Evolutionary conservation across 768 basidiomycete species (phyloP).

Genomic region (Dendrothele bispora): DNA sequence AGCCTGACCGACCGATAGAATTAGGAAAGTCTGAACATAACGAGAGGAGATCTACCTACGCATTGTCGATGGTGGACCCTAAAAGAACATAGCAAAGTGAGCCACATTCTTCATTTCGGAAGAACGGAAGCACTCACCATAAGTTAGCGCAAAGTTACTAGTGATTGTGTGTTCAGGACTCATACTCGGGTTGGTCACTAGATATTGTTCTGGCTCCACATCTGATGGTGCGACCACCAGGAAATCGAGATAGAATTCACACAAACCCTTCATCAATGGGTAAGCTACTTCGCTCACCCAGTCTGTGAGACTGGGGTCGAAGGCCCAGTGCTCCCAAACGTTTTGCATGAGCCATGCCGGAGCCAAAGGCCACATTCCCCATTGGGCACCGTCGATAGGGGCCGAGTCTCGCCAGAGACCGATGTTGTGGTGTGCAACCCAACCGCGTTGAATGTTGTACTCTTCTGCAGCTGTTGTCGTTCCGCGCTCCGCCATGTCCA

Average conservation of each 20-base stretch:
- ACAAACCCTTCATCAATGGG: conserved; percentile 11
- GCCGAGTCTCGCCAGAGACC: conserved; percentile 4
- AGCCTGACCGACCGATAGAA: neutral
- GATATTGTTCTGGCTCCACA: conserved; percentile 6
- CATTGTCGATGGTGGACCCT: conserved; percentile 15
- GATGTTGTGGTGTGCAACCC: conserved; percentile 16
- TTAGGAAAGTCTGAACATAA: neutral
- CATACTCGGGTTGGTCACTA: conserved; percentile 11
- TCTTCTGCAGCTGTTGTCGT: conserved; percentile 10
- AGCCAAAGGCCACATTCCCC: conserved; percentile 16
- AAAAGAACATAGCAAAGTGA: neutral
- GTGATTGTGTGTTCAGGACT: conserved; percentile 10
- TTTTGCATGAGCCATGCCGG: conserved; percentile 14
- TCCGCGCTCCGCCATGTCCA: conserved; percentile 15
- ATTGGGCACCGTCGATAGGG: conserved; percentile 17
- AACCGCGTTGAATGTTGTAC: conserved; percentile 15
- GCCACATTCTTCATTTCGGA: neutral
- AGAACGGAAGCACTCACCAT: neutral
- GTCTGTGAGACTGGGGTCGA: conserved; percentile 3
- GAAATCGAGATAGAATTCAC: conserved; percentile 10
- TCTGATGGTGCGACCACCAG: conserved; percentile 6
- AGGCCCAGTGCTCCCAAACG: conserved; percentile 14
- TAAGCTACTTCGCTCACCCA: conserved; percentile 7
- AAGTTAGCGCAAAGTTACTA: conserved; percentile 5
- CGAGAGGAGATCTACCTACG: conserved; percentile 3